These are phyloP conservation scores for Rhytidiadelphus loreus DNA, from an alignment of 225 moss, liverwort and hornwort species.

Conservation along the genomic window DNA sequence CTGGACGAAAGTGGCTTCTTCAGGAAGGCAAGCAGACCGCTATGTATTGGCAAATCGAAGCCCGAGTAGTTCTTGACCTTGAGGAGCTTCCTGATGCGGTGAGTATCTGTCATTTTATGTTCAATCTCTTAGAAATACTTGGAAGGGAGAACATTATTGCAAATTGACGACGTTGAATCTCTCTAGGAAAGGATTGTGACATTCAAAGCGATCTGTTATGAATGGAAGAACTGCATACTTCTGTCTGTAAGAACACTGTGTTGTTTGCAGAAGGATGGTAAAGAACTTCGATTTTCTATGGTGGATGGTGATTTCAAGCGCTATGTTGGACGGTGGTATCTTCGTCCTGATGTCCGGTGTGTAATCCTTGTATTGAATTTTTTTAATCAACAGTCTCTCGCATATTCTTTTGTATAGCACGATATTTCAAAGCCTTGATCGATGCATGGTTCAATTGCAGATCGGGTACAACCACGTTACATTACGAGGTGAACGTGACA, in stretches of 20 bases:
- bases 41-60: slow-evolving; percentile 98
- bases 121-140: background rate
- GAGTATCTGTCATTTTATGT: slow-evolving; percentile 2
- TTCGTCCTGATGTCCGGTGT: slow-evolving; percentile 65
- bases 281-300: slow-evolving; percentile 95
- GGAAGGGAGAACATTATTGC: background rate
- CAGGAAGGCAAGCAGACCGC: slow-evolving; percentile 86
- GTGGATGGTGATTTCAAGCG: slow-evolving; percentile 96
- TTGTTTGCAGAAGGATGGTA: slow-evolving; percentile 55
- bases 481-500: slow-evolving; percentile 84
- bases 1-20: slow-evolving; percentile 74
- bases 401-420: background rate
- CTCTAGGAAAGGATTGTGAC: background rate
- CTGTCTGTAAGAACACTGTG: background rate
- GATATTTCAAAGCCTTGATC: background rate
- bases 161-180: background rate
- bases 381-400: background rate
- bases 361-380: background rate
- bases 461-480: slow-evolving; percentile 44
- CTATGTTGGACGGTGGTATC: slow-evolving; percentile 88
- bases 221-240: background rate
- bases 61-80: slow-evolving; percentile 83
- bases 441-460: slow-evolving; percentile 27
- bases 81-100: slow-evolving; percentile 72
- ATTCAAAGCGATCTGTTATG: background rate